Base-by-base conservation (phyloP, 1,139 yeast genomes). In the Hyphopichia fennica region DNA sequence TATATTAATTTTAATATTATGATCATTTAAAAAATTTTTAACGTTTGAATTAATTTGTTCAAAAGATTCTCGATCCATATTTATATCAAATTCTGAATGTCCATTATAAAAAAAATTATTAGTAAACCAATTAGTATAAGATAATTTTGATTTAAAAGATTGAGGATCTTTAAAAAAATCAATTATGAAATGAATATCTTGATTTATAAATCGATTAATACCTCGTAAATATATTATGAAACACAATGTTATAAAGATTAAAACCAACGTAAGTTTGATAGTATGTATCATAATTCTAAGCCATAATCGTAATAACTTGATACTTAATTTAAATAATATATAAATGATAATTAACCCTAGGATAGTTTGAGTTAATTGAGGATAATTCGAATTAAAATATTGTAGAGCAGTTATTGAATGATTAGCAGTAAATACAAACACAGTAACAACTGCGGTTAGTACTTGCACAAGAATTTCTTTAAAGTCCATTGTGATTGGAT, bases 221-320 rank as follows among this genome's bases (percentile, higher is more conserved):
- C 65, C 65, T 42, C 65, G 40, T 4, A 56, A 34, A 38, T 58
- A 60, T 3, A 57, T 37, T 13, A 45, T 45, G 22, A 49, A 38
- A 5, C 48, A 52, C 13, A 51, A 17, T 19, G 47, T 28, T 4
- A 53, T 15, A 27, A 52, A 36, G 10, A 39, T 19, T 10, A 51
- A 28, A 17, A 56, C 31, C 9, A 56, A 19, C 2, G 45, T 30
- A 2, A 46, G 45, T 48, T 65, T 66, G 16, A 63, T 27, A 10
- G 54, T 44, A n/a, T 54, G 42, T 22, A 60, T 43, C 10, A 64
- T 40, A 35, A 65, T 47, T 10, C 52, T 45, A 32, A 62, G 34
- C 72, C 72, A 67, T 45, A 65, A 48, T 41, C 47, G 49, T 4
- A 65, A 17, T 19, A 65, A 41, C 35, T 57, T 45, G 7, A 54